A percentile compares a stretch with the other conserved stretches of the same genome.
These are phyloP conservation scores for Calocybe gambosa DNA, from an alignment of 1,284 basidiomycete genomes.

Conservation along the genomic window DNA sequence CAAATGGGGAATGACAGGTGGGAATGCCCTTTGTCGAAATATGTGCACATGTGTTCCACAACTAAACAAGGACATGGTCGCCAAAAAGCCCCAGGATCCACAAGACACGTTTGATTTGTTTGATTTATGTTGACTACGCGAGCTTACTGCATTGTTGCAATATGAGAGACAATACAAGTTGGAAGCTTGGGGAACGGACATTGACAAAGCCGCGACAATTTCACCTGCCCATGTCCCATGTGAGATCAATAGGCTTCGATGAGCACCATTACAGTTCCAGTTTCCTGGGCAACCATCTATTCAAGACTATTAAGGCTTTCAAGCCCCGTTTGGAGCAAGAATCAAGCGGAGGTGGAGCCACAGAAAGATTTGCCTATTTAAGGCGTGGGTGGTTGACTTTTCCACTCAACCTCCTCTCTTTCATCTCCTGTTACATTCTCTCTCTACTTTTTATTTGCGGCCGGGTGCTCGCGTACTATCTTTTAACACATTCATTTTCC, in stretches of 20 bases:
- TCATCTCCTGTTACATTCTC: neutral
- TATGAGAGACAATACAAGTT: too few relatives aligned
- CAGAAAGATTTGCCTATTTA: conserved; percentile 3
- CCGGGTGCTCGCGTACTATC: conserved; percentile 18
- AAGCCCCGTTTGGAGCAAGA: neutral
- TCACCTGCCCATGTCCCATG: neutral
- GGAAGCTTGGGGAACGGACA: too few relatives aligned
- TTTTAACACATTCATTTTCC: conserved; percentile 10
- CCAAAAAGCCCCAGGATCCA: too few relatives aligned
- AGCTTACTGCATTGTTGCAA: too few relatives aligned
- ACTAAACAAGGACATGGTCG: too few relatives aligned
- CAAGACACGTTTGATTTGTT: too few relatives aligned
- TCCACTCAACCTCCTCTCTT: neutral
- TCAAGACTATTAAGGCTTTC: neutral
- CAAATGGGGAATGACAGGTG: too few relatives aligned
- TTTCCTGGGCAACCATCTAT: conserved; percentile 12
- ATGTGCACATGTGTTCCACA: too few relatives aligned
- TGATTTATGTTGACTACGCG: too few relatives aligned
- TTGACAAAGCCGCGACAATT: neutral
- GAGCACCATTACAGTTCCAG: neutral
- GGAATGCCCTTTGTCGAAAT: too few relatives aligned
- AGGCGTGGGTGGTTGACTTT: neutral
- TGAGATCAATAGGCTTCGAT: too few relatives aligned
- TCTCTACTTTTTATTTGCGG: conserved; percentile 12
- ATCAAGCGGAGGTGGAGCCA: neutral